Percentiles rank a stretch among this genome's conserved stretches.
Evolutionary conservation across 768 basidiomycete species (phyloP).

Genomic region (Mycena metata): DNA sequence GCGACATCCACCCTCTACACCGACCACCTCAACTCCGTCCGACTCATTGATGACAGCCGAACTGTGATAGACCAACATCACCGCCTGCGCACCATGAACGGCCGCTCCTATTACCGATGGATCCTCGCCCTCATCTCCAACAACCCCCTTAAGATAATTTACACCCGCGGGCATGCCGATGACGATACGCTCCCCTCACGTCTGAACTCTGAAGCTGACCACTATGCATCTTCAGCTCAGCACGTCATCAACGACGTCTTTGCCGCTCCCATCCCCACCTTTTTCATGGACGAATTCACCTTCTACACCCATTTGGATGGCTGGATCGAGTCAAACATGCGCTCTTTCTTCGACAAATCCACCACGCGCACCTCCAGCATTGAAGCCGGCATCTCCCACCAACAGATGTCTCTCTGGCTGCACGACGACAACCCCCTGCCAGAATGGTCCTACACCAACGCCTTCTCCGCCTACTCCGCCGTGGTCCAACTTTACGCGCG

Average conservation of each 20-base stretch:
- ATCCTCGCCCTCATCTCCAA: constrained; percentile 25
- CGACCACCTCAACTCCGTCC: constrained; percentile 44
- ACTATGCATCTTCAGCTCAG: constrained; percentile 27
- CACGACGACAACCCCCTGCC: constrained; percentile 25
- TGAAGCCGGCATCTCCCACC: background rate
- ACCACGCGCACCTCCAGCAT: background rate
- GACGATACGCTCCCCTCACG: constrained; percentile 7
- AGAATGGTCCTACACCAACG: constrained; percentile 34
- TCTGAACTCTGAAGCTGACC: constrained; percentile 22
- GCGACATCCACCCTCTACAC: constrained; percentile 27
- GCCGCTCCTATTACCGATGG: constrained; percentile 44
- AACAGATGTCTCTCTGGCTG: background rate
- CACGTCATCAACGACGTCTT: background rate
- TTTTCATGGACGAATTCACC: constrained; percentile 33
- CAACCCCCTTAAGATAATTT: background rate
- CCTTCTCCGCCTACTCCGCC: constrained; percentile 40
- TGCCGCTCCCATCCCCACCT: constrained; percentile 28
- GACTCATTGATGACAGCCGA: constrained; percentile 38
- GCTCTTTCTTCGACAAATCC: background rate
- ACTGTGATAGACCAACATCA: constrained; percentile 27
- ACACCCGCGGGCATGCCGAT: constrained; percentile 13
- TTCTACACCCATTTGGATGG: constrained; percentile 10
- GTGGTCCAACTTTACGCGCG: constrained; percentile 40
- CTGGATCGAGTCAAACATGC: constrained; percentile 22
- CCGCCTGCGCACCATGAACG: constrained; percentile 37